A percentile compares a stretch with the other conserved stretches of the same genome.
Conservation (phyloP, 1,284 basidiomycete species). For the Marasmius sp. region DNA sequence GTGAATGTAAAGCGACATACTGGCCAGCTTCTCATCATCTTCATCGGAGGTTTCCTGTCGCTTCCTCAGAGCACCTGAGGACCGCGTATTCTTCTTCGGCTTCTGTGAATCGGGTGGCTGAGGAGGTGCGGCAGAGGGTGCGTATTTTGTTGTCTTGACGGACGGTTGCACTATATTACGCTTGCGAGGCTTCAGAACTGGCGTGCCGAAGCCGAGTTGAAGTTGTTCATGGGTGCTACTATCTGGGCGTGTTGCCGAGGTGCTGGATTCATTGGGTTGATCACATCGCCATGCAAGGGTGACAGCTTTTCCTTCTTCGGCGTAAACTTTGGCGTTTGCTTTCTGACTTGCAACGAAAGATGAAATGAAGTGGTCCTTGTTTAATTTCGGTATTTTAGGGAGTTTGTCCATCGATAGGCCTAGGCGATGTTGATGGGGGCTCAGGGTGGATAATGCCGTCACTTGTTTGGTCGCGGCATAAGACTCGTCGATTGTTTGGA, state of each 20-base stretch:
- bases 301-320: constrained; percentile 37
- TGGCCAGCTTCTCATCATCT: constrained; percentile 1
- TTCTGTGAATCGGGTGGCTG: background rate
- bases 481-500: no score
- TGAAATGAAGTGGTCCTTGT: constrained; percentile 43
- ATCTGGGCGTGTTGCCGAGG: background rate
- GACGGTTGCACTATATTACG: background rate
- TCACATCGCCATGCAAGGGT: constrained; percentile 28
- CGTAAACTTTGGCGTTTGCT: constrained; percentile 42
- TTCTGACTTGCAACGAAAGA: constrained; percentile 53
- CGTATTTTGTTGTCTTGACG: background rate
- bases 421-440: no score
- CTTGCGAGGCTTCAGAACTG: constrained; percentile 29
- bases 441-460: no score
- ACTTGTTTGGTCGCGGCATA: no score
- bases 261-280: background rate
- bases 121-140: background rate
- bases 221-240: background rate
- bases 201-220: constrained; percentile 52
- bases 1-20: background rate
- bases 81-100: background rate
- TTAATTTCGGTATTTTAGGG: constrained; percentile 32
- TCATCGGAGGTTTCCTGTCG: constrained; percentile 4
- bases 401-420: background rate
- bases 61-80: background rate